Base-by-base conservation (phyloP, 345 rosid species). In the Eutrema heterophyllum region DNA sequence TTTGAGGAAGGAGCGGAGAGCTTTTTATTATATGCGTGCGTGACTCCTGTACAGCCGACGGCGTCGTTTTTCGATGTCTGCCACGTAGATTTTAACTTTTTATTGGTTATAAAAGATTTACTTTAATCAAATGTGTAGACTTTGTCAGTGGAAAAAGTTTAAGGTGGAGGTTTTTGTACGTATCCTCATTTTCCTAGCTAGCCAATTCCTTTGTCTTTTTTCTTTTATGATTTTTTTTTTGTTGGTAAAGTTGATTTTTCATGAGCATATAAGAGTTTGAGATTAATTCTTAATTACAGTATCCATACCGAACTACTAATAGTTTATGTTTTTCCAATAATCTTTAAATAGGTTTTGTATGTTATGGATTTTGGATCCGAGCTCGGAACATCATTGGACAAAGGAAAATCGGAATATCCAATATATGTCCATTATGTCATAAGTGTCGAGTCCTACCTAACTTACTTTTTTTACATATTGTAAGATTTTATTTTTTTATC, bases 21-120 rank as follows among this genome's bases (percentile, higher is more conserved):
- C 61, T 39, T 21, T 58, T 49, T 74, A 66, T 56, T 1, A 9
- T 21, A 53, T 55, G 52, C 9, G 44, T 10, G 53, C 11, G 45
- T 75, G n/a, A 64, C 30, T 43, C 14, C 29, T 70, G 60, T 55
- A 40, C 49, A 62, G 26, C 58, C 36, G 72, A 64, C 72, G 71
- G 51, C 70, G 75, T 76, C 58, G 79, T 53, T 69, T 64, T 5
- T 27, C 0, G 10, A 59, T 36, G 70, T 3, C 35, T 45, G 51
- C 33, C 65, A 45, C 65, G 70, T 69, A 24, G 40, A 35, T 12
- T 33, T 18, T 3, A 2, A 14, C 0, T 50, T 38, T 52, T 38
- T 35, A 2, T 12, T 66, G 12, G 27, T 39, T 65, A 36, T 55
- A 15, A 18, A 11, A 62, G 1, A 24, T 49, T 24, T 4, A 0